These are phyloP conservation scores for Tetrahymena malaccensis DNA, from an alignment of 73 alveolate species.

Conservation along the genomic window DNA sequence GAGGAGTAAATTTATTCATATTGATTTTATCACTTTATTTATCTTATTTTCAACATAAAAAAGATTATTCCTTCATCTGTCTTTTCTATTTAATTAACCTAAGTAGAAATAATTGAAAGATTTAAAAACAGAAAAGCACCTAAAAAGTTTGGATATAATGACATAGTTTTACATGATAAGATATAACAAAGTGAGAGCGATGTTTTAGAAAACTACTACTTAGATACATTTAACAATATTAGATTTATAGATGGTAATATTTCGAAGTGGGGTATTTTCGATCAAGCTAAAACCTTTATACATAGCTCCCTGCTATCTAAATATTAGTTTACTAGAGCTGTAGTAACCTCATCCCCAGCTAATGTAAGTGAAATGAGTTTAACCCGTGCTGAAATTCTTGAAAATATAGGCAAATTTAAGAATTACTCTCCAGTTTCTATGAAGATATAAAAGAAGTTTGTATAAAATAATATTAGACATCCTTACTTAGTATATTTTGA, in stretches of 20 bases:
- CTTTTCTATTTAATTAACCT: background rate
- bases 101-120: background rate
- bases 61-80: constrained; percentile 9
- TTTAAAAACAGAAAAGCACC: background rate
- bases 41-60: background rate
- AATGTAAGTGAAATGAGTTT: constrained; percentile 15
- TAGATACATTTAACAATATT: constrained; percentile 14
- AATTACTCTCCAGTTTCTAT: constrained; percentile 34
- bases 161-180: constrained; percentile 10
- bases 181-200: background rate
- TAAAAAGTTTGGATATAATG: constrained; percentile 22
- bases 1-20: constrained; percentile 48
- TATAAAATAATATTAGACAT: constrained; percentile 9
- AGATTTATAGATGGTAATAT: constrained; percentile 21
- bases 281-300: background rate
- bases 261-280: constrained; percentile 27
- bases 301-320: constrained; percentile 8
- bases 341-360: constrained; percentile 19
- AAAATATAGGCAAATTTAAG: background rate
- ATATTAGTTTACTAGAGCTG: constrained; percentile 14
- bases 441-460: constrained; percentile 11
- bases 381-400: constrained; percentile 5
- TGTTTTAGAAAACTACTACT: constrained; percentile 1
- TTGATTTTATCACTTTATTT: constrained; percentile 1
- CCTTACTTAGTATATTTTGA: constrained; percentile 9